phyloP scores from a whole-genome alignment of 2,329 filamentous ascomycete species.

The Hortaea werneckii region DNA sequence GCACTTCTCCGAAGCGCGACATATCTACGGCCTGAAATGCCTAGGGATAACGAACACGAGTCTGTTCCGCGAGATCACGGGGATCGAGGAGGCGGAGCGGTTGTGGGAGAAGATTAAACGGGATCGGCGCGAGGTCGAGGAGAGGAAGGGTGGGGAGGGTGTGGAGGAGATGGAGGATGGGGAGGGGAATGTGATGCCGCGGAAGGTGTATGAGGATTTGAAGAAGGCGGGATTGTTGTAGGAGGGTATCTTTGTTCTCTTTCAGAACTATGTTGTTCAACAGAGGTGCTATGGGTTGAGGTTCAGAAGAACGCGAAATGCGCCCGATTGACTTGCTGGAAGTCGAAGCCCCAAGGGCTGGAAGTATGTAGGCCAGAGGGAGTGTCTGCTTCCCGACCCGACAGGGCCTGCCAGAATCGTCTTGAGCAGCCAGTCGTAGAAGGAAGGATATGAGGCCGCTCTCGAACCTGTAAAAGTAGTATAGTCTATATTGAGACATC shows the following conservation, averaged over 20 bases:
- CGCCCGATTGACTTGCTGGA: neutral
- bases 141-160: slow-evolving; percentile 54
- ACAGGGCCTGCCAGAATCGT: too few relatives aligned
- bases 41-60: slow-evolving; percentile 74
- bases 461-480: too few relatives aligned
- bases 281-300: too few relatives aligned
- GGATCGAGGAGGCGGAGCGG: slow-evolving; percentile 76
- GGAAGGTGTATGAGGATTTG: slow-evolving; percentile 94
- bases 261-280: too few relatives aligned
- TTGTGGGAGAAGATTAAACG: slow-evolving; percentile 90
- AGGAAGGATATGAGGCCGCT: too few relatives aligned
- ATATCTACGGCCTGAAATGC: slow-evolving; percentile 89
- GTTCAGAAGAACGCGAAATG: slow-evolving; percentile 29
- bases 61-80: slow-evolving; percentile 86
- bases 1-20: slow-evolving; percentile 89
- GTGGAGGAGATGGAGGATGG: slow-evolving; percentile 98
- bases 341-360: too few relatives aligned
- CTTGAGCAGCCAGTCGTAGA: too few relatives aligned
- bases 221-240: slow-evolving; percentile 62
- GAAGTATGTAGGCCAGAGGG: too few relatives aligned
- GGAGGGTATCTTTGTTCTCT: neutral
- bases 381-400: too few relatives aligned
- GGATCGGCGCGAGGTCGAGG: slow-evolving; percentile 68
- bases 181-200: slow-evolving; percentile 96
- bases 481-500: too few relatives aligned